Conservation (phyloP, 2,329 filamentous ascomycete species). For the Parasarocladium wereldwijsianum region DNA sequence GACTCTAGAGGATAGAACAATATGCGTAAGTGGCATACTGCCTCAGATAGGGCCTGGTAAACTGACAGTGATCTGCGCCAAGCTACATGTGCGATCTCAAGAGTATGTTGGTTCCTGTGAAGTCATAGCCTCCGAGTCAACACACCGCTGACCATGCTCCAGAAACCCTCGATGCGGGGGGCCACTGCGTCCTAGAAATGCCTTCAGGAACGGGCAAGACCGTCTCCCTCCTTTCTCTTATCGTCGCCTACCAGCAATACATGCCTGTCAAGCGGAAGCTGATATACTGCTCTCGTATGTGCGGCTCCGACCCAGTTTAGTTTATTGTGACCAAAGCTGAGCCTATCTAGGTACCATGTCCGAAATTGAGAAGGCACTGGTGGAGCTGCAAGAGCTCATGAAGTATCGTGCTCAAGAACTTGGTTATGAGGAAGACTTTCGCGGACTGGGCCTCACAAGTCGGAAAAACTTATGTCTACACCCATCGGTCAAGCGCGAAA, state of each 20-base stretch:
- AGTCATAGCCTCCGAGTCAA: too few relatives aligned
- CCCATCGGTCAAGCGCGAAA: slow-evolving; percentile 89
- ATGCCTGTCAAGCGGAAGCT: slow-evolving; percentile 89
- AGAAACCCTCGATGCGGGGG: slow-evolving; percentile 79
- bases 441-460: slow-evolving; percentile 83
- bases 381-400: slow-evolving; percentile 85
- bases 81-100: slow-evolving; percentile 45
- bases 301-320: background rate
- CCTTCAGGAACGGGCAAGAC: slow-evolving; percentile 98
- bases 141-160: background rate
- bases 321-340: background rate
- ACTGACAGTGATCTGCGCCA: slow-evolving; percentile 6
- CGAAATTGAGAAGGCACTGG: slow-evolving; percentile 94
- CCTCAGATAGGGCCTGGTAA: background rate
- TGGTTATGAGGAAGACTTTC: slow-evolving; percentile 84
- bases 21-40: slow-evolving; percentile 28
- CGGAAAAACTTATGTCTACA: slow-evolving; percentile 95
- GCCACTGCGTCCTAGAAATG: slow-evolving; percentile 97
- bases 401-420: slow-evolving; percentile 83
- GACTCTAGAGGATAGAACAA: slow-evolving; percentile 25
- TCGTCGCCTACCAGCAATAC: slow-evolving; percentile 90
- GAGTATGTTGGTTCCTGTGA: slow-evolving; percentile 18
- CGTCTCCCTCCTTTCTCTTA: slow-evolving; percentile 84
- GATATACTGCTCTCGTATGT: slow-evolving; percentile 84
- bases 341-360: slow-evolving; percentile 66